Evolutionary conservation across 2,329 filamentous ascomycete species (phyloP), one percentile per base, ranked within the genome.

Genomic region (Cercospora sesami): DNA sequence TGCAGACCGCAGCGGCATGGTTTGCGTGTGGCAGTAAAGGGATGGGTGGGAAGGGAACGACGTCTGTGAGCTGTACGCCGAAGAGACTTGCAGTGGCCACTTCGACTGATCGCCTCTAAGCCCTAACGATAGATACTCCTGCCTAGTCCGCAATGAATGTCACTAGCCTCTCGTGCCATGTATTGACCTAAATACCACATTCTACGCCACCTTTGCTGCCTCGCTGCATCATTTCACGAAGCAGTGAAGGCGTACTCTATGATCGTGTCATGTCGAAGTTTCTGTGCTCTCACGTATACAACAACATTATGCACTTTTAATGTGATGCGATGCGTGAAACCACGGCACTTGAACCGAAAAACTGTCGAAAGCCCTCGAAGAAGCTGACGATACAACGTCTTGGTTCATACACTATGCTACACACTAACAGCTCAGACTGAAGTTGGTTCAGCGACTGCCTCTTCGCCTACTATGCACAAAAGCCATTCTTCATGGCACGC

Each of bases 1-100:
- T 72, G 94, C 91, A 64, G 95, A 99, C 83, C 85, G 94, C 74
- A 91, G 90, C 45, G 95, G 95, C 0, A 90, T 94, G 78, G 89
- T 98, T 57, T 96, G 95, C 84, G 89, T 97, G 63, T 96, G 88
- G 78, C 86, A 87, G 77, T 89, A 8, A 30, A 33, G 31, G 10
- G 31, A 33, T 10, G 31, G 12, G 10, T 33, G 31, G 31, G 10
- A 33, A 33, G 31, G 31, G 10, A 14, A 36, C 31, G 31, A 36
- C 12, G 3, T 14, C n/a, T 48, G 42, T 23, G 45, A 9, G 10
- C 9, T 51, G 45, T 5, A 26, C 45, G 45, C 45, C 12, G 8
- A 14, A 14, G 18, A 12, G 18, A 21, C 10, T 51, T 26, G 18
- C n/a, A 12, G 18, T 51, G 18, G 18, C 12, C 4, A 51, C 9